A percentile compares a stretch with the other conserved stretches of the same genome.
phyloP scores from a whole-genome alignment of 208 protist genomes.

The Phytomonas sp. region DNA sequence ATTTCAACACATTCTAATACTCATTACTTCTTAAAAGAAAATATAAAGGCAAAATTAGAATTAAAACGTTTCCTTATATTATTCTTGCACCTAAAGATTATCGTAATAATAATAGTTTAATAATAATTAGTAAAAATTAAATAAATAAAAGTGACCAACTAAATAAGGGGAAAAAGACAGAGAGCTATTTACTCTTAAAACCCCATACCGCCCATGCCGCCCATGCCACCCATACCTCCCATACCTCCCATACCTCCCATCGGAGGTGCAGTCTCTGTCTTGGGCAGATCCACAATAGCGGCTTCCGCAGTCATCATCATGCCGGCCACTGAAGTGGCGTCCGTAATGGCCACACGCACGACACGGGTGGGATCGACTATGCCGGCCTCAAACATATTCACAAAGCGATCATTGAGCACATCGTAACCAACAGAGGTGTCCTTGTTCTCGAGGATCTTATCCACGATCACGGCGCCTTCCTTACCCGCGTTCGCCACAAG shows the following conservation, averaged over 20 bases:
- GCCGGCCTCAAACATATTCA: constrained; percentile 97
- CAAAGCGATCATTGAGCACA: constrained; percentile 90
- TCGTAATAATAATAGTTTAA: constrained; percentile 1
- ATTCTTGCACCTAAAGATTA: not conserved
- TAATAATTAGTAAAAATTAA: constrained; percentile 4
- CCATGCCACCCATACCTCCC: constrained; percentile 55
- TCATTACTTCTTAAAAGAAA: constrained; percentile 5
- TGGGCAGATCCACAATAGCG: constrained; percentile 72
- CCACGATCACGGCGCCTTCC: constrained; percentile 96
- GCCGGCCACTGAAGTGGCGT: constrained; percentile 94
- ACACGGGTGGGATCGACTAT: constrained; percentile 99
- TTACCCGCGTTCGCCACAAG: constrained; percentile 97
- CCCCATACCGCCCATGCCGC: constrained; percentile 7
- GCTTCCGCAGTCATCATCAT: constrained; percentile 98
- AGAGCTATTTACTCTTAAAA: constrained; percentile 1
- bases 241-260: constrained; percentile 56
- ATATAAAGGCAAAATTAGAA: not conserved
- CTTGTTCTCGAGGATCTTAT: constrained; percentile 89
- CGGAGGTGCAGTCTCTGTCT: constrained; percentile 25
- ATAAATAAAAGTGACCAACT: not conserved
- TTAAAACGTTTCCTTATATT: not conserved
- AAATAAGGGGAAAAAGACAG: not conserved
- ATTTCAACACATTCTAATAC: not conserved
- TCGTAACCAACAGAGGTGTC: constrained; percentile 91
- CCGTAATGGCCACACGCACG: constrained; percentile 94